Evolutionary conservation across 805 yeast species (phyloP), one percentile per base, ranked within the genome.

Genomic region (Candida yuanshanica): DNA sequence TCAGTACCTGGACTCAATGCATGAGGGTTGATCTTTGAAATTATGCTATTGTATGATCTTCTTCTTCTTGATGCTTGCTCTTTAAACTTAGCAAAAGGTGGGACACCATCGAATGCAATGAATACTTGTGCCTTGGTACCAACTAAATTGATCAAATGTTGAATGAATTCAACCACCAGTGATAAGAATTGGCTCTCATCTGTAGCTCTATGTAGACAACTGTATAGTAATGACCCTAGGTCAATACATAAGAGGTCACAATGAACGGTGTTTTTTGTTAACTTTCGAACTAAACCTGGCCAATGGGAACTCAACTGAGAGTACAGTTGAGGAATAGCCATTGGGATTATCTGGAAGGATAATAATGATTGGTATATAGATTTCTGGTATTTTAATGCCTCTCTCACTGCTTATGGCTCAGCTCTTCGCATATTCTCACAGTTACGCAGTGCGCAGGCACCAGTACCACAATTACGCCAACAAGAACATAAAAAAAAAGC

Each of bases 31-130:
- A 89, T 84, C 2, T 87, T 84, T 20, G 78, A 84, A 47, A 76
- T 77, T n/a, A n/a, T n/a, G n/a, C n/a, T n/a, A n/a, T n/a, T n/a
- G 35, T 89, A 71, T 0, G 95, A 95, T n/a, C 93, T 77, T 55
- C 91, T 70, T 64, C 98, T 78, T 69, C 98, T 79, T 0, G 91
- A 75, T 59, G 96, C 78, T 64, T 91, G 98, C 60, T 89, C 96
- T 59, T 86, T 87, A 91, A 90, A 83, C 58, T 91, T 91, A 4
- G 96, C 96, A 53, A 97, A 68, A 13, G 98, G 98, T 0, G 98
- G 97, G 33, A 88, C 96, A 55, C 98, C 98, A 66, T 91, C 98
- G 51, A 91, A 82, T 2, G 97, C 97, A 91, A 91, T 83, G 58
- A 79, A 89, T 47, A 91, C 79, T 6, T 79, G n/a, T n/a, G n/a